phyloP scores from a whole-genome alignment of 1,284 basidiomycete genomes.

The Puccinia novopanici region DNA sequence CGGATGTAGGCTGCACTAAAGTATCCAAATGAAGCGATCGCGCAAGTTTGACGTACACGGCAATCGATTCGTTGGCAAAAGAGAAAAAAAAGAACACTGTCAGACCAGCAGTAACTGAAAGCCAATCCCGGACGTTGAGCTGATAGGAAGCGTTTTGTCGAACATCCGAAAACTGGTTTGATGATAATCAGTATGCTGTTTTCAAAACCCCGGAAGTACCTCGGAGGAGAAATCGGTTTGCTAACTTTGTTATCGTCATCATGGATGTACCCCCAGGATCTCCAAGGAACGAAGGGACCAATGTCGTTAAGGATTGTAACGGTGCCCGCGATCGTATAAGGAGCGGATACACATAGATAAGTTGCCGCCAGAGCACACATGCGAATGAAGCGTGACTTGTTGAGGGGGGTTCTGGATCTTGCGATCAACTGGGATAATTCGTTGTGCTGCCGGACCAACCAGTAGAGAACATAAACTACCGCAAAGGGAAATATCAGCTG shows the following conservation, averaged over 20 bases:
- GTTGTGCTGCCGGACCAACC: slow-evolving; percentile 40
- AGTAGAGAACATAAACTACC: slow-evolving; percentile 44
- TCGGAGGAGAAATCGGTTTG: neutral
- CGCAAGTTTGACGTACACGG: slow-evolving; percentile 16
- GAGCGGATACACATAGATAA: slow-evolving; percentile 40
- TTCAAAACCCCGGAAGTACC: neutral
- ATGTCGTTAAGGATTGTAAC: slow-evolving; percentile 15
- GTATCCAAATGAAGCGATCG: neutral
- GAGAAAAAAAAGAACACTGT: slow-evolving; percentile 44
- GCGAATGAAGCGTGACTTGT: slow-evolving; percentile 34
- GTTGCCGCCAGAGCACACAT: slow-evolving; percentile 41
- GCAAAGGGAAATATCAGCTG: neutral
- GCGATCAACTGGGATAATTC: slow-evolving; percentile 24
- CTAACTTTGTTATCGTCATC: slow-evolving; percentile 31
- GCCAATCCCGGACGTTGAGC: slow-evolving; percentile 34
- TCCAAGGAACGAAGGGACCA: slow-evolving; percentile 40
- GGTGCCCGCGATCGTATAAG: slow-evolving; percentile 25
- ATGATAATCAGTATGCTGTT: neutral
- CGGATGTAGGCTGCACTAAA: neutral
- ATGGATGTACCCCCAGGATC: slow-evolving; percentile 37
- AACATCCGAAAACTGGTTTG: neutral
- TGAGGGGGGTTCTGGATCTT: slow-evolving; percentile 26
- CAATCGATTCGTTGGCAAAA: slow-evolving; percentile 42
- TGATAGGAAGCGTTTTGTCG: slow-evolving; percentile 26
- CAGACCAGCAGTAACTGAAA: slow-evolving; percentile 17